Evolutionary conservation across 257 asterid species (phyloP).

Genomic region (Solanum tacnaense): DNA sequence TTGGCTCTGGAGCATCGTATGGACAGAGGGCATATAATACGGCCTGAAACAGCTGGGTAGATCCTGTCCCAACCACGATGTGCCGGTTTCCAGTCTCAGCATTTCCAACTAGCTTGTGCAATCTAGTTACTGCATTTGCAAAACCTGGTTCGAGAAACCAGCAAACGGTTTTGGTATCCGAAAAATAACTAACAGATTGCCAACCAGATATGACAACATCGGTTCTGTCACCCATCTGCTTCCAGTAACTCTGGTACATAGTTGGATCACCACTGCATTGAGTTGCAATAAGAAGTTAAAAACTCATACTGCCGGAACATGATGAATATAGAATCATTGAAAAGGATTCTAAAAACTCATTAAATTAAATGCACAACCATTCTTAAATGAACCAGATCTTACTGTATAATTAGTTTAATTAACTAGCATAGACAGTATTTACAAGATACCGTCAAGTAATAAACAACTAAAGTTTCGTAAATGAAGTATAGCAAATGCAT

Average conservation of each 20-base stretch:
- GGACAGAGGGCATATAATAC: constrained; percentile 71
- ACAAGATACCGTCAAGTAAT: background rate
- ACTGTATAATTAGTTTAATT: background rate
- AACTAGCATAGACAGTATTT: background rate
- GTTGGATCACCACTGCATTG: constrained; percentile 84
- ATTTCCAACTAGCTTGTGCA: constrained; percentile 75
- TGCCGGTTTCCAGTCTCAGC: constrained; percentile 61
- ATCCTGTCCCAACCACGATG: constrained; percentile 90
- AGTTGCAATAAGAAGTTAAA: background rate
- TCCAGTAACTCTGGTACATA: constrained; percentile 86
- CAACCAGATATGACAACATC: constrained; percentile 69
- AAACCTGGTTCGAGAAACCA: constrained; percentile 90
- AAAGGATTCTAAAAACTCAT: background rate
- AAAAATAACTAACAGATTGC: constrained; percentile 85
- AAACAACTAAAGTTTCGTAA: background rate
- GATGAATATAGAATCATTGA: background rate
- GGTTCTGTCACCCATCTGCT: constrained; percentile 52
- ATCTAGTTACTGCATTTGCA: constrained; percentile 37
- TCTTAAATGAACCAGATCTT: background rate
- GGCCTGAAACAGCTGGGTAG: constrained; percentile 87
- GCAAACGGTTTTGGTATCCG: constrained; percentile 54
- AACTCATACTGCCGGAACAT: background rate
- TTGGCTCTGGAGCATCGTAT: constrained; percentile 46
- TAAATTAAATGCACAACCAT: background rate
- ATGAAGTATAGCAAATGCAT: background rate